phyloP scores from a whole-genome alignment of 441 rosid genomes.

The Brassica balearica region DNA sequence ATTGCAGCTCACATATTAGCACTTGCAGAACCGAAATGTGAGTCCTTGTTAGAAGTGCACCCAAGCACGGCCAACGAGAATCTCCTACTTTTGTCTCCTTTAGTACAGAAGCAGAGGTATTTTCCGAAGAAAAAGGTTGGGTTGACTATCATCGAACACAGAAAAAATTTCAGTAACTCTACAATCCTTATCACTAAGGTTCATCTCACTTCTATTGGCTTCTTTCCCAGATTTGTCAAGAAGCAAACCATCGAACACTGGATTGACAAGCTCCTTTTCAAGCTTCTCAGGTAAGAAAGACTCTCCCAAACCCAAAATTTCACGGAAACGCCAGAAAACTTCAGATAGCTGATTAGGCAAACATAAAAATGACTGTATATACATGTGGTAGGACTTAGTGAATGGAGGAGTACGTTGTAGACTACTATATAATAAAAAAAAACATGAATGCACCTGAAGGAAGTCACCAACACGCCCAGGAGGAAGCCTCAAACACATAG shows the following conservation, averaged over 20 bases:
- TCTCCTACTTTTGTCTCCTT: conserved; percentile 58
- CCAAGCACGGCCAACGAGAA: conserved; percentile 51
- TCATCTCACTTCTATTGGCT: conserved; percentile 47
- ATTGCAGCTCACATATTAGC: conserved; percentile 85
- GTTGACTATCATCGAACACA: conserved; percentile 40
- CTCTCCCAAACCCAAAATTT: conserved; percentile 72
- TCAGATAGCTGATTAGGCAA: conserved; percentile 75
- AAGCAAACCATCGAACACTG: conserved; percentile 57
- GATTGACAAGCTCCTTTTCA: conserved; percentile 79
- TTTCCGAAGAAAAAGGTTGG: conserved; percentile 42
- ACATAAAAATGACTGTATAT: conserved; percentile 41
- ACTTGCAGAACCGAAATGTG: conserved; percentile 75
- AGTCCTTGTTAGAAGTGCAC: conserved; percentile 65
- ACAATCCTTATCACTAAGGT: conserved; percentile 43
- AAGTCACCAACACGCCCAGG: conserved; percentile 85
- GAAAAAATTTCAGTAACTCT: conserved; percentile 42
- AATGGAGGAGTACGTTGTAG: conserved; percentile 24
- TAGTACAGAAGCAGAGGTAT: conserved; percentile 49
- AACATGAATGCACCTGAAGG: conserved; percentile 82
- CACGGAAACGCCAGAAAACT: conserved; percentile 76
- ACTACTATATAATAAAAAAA: too few relatives aligned
- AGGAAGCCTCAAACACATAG: conserved; percentile 71
- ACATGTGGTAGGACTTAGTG: conserved; percentile 27
- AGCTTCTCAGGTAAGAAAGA: conserved; percentile 63
- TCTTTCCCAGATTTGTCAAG: conserved; percentile 50